Base-by-base conservation (phyloP, 1,139 yeast species). In the Yamadazyma songkhlaensis region DNA sequence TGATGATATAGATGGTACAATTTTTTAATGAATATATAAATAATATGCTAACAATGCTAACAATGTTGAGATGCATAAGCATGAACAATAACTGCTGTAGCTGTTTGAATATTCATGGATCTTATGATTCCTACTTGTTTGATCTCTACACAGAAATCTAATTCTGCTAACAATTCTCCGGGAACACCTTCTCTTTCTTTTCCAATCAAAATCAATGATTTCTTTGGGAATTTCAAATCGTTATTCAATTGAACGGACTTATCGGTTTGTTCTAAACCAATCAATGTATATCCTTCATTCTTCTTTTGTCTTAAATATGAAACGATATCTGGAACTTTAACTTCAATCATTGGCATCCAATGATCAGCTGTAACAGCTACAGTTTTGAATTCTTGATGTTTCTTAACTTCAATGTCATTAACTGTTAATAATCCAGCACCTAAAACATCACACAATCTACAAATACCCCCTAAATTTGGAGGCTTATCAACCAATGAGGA, bases 341-440 rank as follows among this genome's bases (percentile, higher is more conserved):
- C 95, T 55, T 89, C 92, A n/a, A 65, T 55, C 80, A 90, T 83
- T 1, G 97, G 97, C 95, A 89, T 86, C 97, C 97, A 90, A 42
- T 75, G 71, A 48, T 90, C 97, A 1, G 97, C 96, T 0, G 97
- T 88, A 8, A 90, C 96, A 0, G 97, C 95, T 22, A 92, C 97
- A 42, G 69, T 80, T 52, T 80, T 84, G 65, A 90, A 90, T 44
- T 84, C 90, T 1, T 79, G 74, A 53, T 82, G 76, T 10, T 73
- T 64, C 40, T 76, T 76, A 4, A 85, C 83, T 25, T 72, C 59
- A 24, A 82, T 55, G 51, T 89, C 96, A 51, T 86, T 75, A 34
- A 90, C 67, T 0, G 96, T 85, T 57, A 90, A 67, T 46, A 81
- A 60, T 1, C 94, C 92, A 1, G 90, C 96, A 6, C 97, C 97